A percentile compares a stretch with the other conserved stretches of the same genome.
phyloP scores from a whole-genome alignment of 768 basidiomycete species.

The Neoboletus brunneissimus region DNA sequence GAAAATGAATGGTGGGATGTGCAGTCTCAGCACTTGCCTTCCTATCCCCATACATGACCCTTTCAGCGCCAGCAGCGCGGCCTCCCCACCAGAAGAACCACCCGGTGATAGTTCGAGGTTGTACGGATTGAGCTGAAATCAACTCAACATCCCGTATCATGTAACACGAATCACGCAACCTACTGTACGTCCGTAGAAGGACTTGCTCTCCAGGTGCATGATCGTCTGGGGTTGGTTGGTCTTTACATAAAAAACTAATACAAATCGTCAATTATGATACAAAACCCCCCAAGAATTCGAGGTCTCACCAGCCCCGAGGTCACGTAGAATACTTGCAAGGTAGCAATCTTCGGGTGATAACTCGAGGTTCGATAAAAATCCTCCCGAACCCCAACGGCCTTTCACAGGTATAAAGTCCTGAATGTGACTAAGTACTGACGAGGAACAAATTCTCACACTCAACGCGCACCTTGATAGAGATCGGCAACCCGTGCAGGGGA shows the following conservation, averaged over 20 bases:
- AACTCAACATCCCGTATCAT: neutral
- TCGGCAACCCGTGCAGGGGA: conserved; percentile 43
- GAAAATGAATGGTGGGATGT: neutral
- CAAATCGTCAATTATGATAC: conserved; percentile 4
- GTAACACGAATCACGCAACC: neutral
- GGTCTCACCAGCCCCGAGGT: conserved; percentile 40
- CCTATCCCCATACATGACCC: conserved; percentile 47
- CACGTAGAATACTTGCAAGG: conserved; percentile 36
- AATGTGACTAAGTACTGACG: neutral
- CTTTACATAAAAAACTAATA: conserved; percentile 41
- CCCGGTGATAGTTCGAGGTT: conserved; percentile 44
- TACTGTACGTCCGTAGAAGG: conserved; percentile 33
- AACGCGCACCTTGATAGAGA: conserved; percentile 38
- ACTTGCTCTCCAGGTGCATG: conserved; percentile 39
- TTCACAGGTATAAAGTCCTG: conserved; percentile 42
- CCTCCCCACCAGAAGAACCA: conserved; percentile 55
- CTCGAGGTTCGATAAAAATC: conserved; percentile 31
- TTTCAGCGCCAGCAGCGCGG: conserved; percentile 44
- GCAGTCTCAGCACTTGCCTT: conserved; percentile 25
- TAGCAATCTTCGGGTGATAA: conserved; percentile 24
- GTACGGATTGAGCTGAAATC: conserved; percentile 41
- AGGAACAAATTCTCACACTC: neutral
- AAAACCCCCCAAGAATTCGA: neutral
- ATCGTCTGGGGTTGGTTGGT: conserved; percentile 44
- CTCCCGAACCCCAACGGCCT: conserved; percentile 38